Evolutionary conservation across 2,329 filamentous ascomycete genomes (phyloP).

Genomic region (Diaporthe helianthi): DNA sequence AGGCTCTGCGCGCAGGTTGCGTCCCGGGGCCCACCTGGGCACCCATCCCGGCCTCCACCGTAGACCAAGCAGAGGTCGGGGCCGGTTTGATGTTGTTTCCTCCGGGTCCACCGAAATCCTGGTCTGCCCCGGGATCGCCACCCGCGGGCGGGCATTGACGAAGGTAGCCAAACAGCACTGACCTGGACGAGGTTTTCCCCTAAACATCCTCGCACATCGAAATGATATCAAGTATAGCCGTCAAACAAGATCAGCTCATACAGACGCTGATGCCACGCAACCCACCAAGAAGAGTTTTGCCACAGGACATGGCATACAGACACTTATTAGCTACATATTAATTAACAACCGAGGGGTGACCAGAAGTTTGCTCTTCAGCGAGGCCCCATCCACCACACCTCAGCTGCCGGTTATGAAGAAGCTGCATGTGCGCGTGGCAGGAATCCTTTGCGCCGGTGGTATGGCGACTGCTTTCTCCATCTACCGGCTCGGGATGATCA

Average conservation of each 20-base stretch:
- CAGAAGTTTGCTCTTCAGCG: constrained; percentile 4
- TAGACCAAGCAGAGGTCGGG: constrained; percentile 2
- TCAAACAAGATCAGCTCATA: constrained; percentile 16
- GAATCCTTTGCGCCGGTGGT: constrained; percentile 43
- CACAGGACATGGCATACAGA: neutral
- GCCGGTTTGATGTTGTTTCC: constrained; percentile 22
- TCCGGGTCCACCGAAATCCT: constrained; percentile 7
- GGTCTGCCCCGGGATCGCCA: constrained; percentile 4
- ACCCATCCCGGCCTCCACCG: constrained; percentile 24
- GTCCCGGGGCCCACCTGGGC: constrained; percentile 13
- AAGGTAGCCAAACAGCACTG: neutral
- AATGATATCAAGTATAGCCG: constrained; percentile 6
- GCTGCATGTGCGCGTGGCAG: constrained; percentile 42
- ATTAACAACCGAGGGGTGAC: constrained; percentile 2
- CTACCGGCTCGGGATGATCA: constrained; percentile 41
- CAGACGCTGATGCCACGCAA: constrained; percentile 11
- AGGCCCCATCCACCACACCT: neutral
- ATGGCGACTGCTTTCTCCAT: constrained; percentile 44
- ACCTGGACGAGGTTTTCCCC: constrained; percentile 1
- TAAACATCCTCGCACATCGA: constrained; percentile 21
- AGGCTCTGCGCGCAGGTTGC: constrained; percentile 8
- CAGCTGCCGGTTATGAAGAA: constrained; percentile 42
- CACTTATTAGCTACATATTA: constrained; percentile 18
- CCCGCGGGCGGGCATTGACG: neutral
- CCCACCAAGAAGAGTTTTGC: constrained; percentile 5